These are phyloP conservation scores for Trypanosoma vivax DNA, from an alignment of 208 protist genomes.

Conservation along the genomic window DNA sequence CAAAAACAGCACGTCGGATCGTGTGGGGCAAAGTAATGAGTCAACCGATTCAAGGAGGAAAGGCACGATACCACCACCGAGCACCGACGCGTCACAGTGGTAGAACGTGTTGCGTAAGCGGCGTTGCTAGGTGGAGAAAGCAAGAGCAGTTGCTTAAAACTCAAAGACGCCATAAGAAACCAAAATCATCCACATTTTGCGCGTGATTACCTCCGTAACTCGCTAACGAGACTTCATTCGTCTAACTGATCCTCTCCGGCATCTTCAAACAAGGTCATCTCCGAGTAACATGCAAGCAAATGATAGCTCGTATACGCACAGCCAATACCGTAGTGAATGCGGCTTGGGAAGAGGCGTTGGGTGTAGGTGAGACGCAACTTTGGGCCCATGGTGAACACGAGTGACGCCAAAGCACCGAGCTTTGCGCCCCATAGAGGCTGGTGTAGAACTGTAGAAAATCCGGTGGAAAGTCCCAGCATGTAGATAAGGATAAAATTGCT, in stretches of 20 bases:
- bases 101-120: no score
- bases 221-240: constrained; percentile 32
- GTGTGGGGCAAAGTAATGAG: no score
- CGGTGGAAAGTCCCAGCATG: constrained; percentile 47
- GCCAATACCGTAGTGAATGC: constrained; percentile 61
- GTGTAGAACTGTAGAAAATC: constrained; percentile 24
- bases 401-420: constrained; percentile 36
- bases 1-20: no score
- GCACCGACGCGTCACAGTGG: no score
- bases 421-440: constrained; percentile 44
- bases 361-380: constrained; percentile 56
- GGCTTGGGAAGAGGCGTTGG: constrained; percentile 47
- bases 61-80: no score
- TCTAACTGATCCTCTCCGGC: constrained; percentile 57
- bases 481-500: constrained; percentile 49
- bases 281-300: constrained; percentile 30
- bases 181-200: neutral
- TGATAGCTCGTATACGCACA: constrained; percentile 62
- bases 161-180: constrained; percentile 10
- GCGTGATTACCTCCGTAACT: no score
- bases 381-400: constrained; percentile 45
- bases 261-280: constrained; percentile 55
- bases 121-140: no score
- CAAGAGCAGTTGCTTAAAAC: no score
- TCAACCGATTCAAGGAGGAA: no score